Evolutionary conservation across 257 asterid species (phyloP).

Genomic region (Solanum dulcamara): DNA sequence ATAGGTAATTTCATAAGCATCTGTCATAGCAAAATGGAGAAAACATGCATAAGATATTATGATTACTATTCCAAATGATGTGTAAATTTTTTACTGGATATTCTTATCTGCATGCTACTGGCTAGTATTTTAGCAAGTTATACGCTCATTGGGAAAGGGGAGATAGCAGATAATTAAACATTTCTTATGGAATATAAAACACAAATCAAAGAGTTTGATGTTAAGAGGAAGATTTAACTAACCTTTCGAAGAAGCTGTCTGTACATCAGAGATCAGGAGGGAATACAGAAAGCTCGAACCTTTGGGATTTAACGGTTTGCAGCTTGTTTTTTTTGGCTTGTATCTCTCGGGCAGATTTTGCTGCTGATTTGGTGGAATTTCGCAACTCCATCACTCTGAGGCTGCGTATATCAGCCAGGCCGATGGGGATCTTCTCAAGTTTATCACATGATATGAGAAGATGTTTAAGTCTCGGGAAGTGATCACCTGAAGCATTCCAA

Average conservation of each 20-base stretch:
- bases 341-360: conserved; percentile 14
- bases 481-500: conserved; percentile 14
- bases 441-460: conserved; percentile 15
- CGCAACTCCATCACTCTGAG: conserved; percentile 7
- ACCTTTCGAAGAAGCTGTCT: neutral
- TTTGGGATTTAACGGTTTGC: neutral
- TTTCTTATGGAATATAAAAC: neutral
- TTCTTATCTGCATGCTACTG: neutral
- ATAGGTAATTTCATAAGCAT: neutral
- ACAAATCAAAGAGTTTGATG: neutral
- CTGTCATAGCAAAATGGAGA: neutral
- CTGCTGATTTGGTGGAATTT: conserved; percentile 8
- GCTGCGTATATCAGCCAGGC: conserved; percentile 13
- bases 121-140: neutral
- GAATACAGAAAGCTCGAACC: neutral
- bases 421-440: conserved; percentile 15
- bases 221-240: neutral
- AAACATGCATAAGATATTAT: neutral
- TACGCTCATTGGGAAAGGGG: neutral
- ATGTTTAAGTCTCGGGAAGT: conserved; percentile 12
- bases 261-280: neutral
- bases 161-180: neutral
- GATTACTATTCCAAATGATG: neutral
- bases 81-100: neutral
- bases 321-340: conserved; percentile 1